A percentile compares a stretch with the other conserved stretches of the same genome.
Conservation (phyloP, 257 asterid species). For the Nicotiana benthamiana region DNA sequence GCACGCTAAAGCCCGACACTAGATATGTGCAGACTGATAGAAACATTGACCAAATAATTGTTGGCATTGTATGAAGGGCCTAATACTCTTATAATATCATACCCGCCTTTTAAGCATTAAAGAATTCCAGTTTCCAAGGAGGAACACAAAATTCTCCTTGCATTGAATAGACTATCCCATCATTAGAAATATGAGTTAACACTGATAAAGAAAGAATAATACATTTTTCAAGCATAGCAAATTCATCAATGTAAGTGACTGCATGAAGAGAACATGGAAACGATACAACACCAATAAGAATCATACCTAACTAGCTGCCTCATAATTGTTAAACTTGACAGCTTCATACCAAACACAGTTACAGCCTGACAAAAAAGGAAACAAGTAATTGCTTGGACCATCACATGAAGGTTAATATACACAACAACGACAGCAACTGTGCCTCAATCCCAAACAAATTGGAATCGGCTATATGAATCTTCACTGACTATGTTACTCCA, state of each 20-base stretch:
- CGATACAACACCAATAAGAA: constrained; percentile 10
- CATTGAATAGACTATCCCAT: not conserved
- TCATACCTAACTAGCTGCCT: constrained; percentile 64
- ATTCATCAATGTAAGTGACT: not conserved
- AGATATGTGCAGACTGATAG: not conserved
- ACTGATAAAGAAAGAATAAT: not conserved
- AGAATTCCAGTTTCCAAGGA: not conserved
- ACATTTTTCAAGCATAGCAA: not conserved
- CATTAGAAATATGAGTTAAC: not conserved
- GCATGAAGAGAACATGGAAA: not conserved
- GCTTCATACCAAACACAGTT: constrained; percentile 69
- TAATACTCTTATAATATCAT: not conserved
- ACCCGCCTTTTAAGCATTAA: not conserved
- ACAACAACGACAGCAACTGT: not conserved
- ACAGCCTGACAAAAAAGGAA: constrained; percentile 43
- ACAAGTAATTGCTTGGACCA: not conserved
- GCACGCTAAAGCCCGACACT: not conserved
- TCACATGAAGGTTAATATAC: not conserved
- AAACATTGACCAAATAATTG: not conserved
- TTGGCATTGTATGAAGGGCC: not conserved
- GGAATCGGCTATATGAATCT: too few species aligned
- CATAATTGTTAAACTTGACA: constrained; percentile 76
- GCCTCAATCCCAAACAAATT: too few species aligned
- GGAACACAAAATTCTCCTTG: not conserved
- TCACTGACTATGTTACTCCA: too few species aligned